Base-by-base conservation (phyloP, 495 filamentous ascomycete genomes). In the Xeromyces bisporus region DNA sequence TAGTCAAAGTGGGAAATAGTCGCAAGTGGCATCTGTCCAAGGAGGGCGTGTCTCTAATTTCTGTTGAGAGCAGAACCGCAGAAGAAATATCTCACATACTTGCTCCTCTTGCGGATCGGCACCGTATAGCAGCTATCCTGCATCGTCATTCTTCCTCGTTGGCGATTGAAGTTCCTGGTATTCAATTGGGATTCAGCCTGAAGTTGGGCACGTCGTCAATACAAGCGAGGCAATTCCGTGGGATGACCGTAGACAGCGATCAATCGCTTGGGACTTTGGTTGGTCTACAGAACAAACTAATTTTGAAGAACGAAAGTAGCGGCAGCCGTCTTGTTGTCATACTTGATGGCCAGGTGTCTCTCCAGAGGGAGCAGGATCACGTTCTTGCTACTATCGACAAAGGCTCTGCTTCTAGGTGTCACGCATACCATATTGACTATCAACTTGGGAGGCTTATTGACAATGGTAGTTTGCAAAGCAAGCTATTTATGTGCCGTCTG, bases 221-320 rank as follows among this genome's bases (percentile, higher is more conserved):
- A n/a, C 35, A 51, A 25, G 74, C 58, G 2, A 50, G 53, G 10
- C 58, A 78, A 33, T 69, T 66, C 31, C 62, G 56, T 7, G 63
- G 60, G 1, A 73, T 73, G 63, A 26, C 35, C 1, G 43, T 81
- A 3, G 71, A 74, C 41, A 17, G 29, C 1, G 27, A 50, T 15
- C 76, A 77, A 38, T 46, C 41, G 0, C 35, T 73, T 3, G 64
- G 53, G 0, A 62, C 67, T 0, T 40, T 79, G 5, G 37, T 59
- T 36, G 72, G 75, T 0, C 54, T 81, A 7, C 12, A 32, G 1
- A 71, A 53, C 37, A 69, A 58, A 29, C 55, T 80, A 5, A 44
- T 77, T 11, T 48, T 78, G 0, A 40, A 42, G 12, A 38, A 52
- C 11, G 26, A 46, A 13, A n/a, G n/a, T n/a, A n/a, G n/a, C n/a